Base-by-base conservation (phyloP, 805 yeast species). In the Lachancea meyersii region DNA sequence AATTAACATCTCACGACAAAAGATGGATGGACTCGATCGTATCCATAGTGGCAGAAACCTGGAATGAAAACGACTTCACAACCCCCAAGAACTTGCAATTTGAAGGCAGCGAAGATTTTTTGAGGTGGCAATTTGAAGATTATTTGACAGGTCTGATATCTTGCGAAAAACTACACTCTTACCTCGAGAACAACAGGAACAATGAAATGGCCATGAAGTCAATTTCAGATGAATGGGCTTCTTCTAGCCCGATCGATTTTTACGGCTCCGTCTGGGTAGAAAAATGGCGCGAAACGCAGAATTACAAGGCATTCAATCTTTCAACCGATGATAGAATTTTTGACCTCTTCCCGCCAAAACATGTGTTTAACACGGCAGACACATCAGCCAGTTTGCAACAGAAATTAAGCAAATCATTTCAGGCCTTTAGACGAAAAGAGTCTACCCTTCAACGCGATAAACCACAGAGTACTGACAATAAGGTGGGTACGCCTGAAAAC, bases 91-190 rank as follows among this genome's bases (percentile, higher is more conserved):
- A 73, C 51, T 52, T 75, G 40, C 73, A 75, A 45, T 82, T 73
- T 55, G 64, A 65, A 34, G 91, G 91, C 3, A 80, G 86, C 51
- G 97, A 93, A 54, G 98, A 93, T 62, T 86, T 81, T 56, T 80
- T 93, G 24, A 67, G 97, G 40, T 75, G 79, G 64, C 87, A 80
- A 54, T 89, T 91, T 62, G 98, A 93, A 57, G 97, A 89, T 54
- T 93, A 93, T 57, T 63, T 89, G 20, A 73, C 83, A 45, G 86
- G 94, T 9, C 60, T 93, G 48, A 60, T 91, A 19, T 71, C 95
- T 0, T 72, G 85, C 20, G 79, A 76, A 18, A 83, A 94, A 60
- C 84, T 80, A 52, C 75, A 75, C 50, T 77, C 72, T 38, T 86
- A 81, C 54, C 51, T 75, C 9, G 60, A 55, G 3, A 56, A 52